Conservation (phyloP, 2,329 filamentous ascomycete genomes). For the Hymenoscyphus albidus region DNA sequence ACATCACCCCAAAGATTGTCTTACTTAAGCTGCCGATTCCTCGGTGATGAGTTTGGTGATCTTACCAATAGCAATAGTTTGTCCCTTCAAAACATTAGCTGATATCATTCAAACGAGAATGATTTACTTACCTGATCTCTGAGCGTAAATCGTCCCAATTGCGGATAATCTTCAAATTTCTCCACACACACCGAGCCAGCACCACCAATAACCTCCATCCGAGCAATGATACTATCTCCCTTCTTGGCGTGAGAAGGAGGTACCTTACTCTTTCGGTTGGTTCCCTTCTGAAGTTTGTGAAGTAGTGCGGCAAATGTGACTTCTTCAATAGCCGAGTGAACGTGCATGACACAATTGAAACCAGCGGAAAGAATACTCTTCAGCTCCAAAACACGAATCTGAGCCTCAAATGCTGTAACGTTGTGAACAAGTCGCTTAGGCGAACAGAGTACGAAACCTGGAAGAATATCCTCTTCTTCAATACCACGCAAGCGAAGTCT, state of each 20-base stretch:
- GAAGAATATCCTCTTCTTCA: constrained; percentile 94
- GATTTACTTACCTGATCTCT: constrained; percentile 67
- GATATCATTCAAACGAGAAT: constrained; percentile 22
- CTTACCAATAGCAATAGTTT: constrained; percentile 99
- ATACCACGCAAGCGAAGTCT: constrained; percentile 88
- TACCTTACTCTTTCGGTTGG: constrained; percentile 86
- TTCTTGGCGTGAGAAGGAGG: constrained; percentile 86
- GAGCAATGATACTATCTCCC: constrained; percentile 82
- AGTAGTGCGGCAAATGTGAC: constrained; percentile 85
- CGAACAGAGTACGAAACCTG: constrained; percentile 94
- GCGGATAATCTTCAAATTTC: constrained; percentile 91
- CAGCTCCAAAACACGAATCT: constrained; percentile 91
- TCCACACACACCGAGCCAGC: constrained; percentile 89
- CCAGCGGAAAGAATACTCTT: constrained; percentile 92
- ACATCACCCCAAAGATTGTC: background rate
- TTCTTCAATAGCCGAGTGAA: constrained; percentile 96
- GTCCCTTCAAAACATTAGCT: constrained; percentile 58
- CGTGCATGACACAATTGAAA: constrained; percentile 96
- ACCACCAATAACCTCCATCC: constrained; percentile 80
- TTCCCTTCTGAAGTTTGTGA: constrained; percentile 95
- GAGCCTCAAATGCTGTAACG: constrained; percentile 86
- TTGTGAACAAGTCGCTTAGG: constrained; percentile 91
- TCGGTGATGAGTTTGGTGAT: constrained; percentile 79
- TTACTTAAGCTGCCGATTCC: constrained; percentile 23
- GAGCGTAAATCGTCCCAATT: constrained; percentile 86